A percentile compares a stretch with the other conserved stretches of the same genome.
Conservation (phyloP, 768 basidiomycete species). For the Atractiella rhizophila region DNA sequence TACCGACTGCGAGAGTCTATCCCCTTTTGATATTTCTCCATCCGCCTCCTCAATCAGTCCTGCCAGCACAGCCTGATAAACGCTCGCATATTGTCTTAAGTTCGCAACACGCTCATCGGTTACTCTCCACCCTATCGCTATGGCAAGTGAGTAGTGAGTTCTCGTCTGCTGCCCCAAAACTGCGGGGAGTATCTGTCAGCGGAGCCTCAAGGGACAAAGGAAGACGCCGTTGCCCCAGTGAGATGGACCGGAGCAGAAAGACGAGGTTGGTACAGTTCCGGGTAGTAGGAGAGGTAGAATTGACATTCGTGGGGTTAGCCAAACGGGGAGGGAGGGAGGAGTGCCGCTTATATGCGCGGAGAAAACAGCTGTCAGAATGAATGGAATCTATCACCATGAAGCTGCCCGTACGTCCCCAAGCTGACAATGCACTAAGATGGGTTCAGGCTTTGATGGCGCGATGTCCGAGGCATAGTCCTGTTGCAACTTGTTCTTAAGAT, state of each 20-base stretch:
- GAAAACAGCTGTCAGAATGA: too few species aligned
- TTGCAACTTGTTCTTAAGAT: conserved; percentile 25
- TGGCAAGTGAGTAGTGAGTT: conserved; percentile 40
- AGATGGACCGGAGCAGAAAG: neutral
- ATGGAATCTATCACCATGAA: conserved; percentile 16
- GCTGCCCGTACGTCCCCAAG: conserved; percentile 76
- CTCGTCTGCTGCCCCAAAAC: conserved; percentile 7
- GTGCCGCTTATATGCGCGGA: neutral
- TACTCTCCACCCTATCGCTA: conserved; percentile 75
- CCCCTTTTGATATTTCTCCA: too few species aligned
- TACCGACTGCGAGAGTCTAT: too few species aligned
- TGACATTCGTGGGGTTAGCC: neutral
- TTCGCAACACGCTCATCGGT: conserved; percentile 87
- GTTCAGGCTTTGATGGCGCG: conserved; percentile 4
- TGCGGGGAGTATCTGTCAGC: neutral
- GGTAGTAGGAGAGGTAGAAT: neutral
- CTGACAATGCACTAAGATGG: conserved; percentile 56
- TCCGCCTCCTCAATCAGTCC: conserved; percentile 31
- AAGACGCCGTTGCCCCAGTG: neutral
- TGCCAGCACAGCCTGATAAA: conserved; percentile 61
- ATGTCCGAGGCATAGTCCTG: conserved; percentile 6
- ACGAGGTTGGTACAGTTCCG: too few species aligned
- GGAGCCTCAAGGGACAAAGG: conserved; percentile 3
- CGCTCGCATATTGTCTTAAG: conserved; percentile 77
- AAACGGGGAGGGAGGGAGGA: neutral